Percentiles rank a stretch among this genome's conserved stretches.
phyloP scores from a whole-genome alignment of 805 yeast species.

The Komagataella populi region DNA sequence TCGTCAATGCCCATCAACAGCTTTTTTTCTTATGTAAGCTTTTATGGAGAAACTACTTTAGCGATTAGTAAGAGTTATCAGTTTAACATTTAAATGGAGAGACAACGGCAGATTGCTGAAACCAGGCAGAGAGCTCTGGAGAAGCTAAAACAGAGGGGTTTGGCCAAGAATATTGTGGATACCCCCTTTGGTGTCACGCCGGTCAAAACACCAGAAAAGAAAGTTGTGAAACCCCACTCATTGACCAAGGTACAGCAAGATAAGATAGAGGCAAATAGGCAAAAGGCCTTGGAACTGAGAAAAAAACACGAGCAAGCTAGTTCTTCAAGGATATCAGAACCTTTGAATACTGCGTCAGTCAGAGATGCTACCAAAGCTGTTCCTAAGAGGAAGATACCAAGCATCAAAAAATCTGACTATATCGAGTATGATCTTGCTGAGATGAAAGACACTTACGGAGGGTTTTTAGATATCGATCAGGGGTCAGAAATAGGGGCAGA shows the following conservation, averaged over 20 bases:
- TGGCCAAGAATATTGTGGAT: neutral
- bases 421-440: conserved; percentile 81
- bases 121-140: conserved; percentile 53
- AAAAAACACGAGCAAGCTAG: conserved; percentile 4
- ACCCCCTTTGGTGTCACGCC: neutral
- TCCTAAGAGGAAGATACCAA: conserved; percentile 21
- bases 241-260: conserved; percentile 35
- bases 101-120: conserved; percentile 21
- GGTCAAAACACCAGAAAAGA: conserved; percentile 5
- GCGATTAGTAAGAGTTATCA: neutral
- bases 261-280: conserved; percentile 37
- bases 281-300: conserved; percentile 31
- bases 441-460: conserved; percentile 84
- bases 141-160: conserved; percentile 32
- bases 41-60: neutral
- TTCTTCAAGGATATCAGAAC: conserved; percentile 3
- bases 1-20: neutral
- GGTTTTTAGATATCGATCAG: conserved; percentile 39
- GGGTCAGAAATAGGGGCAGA: conserved; percentile 16
- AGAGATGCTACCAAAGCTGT: neutral
- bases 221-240: conserved; percentile 1
- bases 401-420: conserved; percentile 48
- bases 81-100: neutral
- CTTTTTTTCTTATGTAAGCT: neutral
- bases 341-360: neutral